Percentiles rank a stretch among this genome's conserved stretches.
Evolutionary conservation across 1,284 basidiomycete genomes (phyloP).

Genomic region (Filobasidium uniguttulatum): DNA sequence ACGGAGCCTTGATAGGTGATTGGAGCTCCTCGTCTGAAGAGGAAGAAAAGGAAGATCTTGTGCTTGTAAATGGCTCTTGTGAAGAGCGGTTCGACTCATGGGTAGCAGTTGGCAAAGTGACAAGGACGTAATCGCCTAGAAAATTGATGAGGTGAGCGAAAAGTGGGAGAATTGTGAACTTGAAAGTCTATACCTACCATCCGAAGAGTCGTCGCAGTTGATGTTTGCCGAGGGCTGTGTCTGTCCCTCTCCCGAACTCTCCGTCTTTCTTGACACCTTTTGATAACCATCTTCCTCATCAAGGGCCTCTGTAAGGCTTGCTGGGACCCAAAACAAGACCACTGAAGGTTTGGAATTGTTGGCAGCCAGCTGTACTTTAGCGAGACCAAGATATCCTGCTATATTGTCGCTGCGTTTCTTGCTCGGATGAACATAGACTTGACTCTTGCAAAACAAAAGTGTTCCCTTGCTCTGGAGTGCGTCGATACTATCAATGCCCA

Average conservation of each 20-base stretch:
- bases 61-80: too few species aligned
- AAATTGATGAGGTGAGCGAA: too few species aligned
- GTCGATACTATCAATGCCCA: conserved; percentile 8
- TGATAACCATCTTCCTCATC: conserved; percentile 25
- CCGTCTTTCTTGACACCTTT: too few species aligned
- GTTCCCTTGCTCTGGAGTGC: conserved; percentile 17
- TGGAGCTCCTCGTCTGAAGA: too few species aligned
- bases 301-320: conserved; percentile 29
- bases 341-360: conserved; percentile 10
- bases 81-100: too few species aligned
- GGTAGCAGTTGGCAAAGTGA: neutral
- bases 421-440: conserved; percentile 88
- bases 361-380: conserved; percentile 47
- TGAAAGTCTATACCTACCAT: too few species aligned
- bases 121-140: neutral
- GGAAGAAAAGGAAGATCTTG: too few species aligned
- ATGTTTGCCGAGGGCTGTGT: too few species aligned
- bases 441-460: conserved; percentile 74
- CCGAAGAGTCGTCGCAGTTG: too few species aligned
- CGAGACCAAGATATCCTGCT: conserved; percentile 76
- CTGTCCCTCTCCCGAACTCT: too few species aligned
- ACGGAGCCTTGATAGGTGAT: too few species aligned
- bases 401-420: conserved; percentile 84
- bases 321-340: conserved; percentile 33
- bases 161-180: too few species aligned